Base-by-base conservation (phyloP, 2,329 filamentous ascomycete species). In the Cercospora beticola region DNA sequence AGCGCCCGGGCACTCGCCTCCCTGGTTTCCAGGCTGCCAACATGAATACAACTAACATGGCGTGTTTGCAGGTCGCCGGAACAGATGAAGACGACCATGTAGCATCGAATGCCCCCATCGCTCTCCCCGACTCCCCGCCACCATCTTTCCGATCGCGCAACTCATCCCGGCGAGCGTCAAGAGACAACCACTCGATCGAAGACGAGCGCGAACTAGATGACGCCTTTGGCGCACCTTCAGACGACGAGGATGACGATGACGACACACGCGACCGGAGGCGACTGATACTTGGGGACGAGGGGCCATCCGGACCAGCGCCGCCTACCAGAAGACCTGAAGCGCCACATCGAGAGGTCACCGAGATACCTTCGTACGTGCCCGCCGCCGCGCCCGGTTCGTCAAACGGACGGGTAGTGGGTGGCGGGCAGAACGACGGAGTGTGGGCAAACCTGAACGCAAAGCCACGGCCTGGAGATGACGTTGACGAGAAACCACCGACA, bases 401-500 rank as follows among this genome's bases (percentile, higher is more conserved):
- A 3, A 79, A 80, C 40, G 79, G 80, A 49, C 83, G 87, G 70
- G 86, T 91, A 2, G 88, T 92, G 70, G 91, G 92, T 54, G 88
- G 90, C 64, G 87, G 76, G 56, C 77, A 89, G 65, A 93, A 92
- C 61, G 95, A 98, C 80, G 95, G 95, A 70, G 95, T 99, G 28
- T 99, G 97, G 82, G 95, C 94, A 65, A 99, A 99, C 79, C 82
- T 99, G 73, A 93, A 89, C 73, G 95, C 95, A 14, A 94, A 97
- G 78, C 94, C 94, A 0, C 92, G 96, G 75, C 85, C 89, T 54
- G 90, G 89, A 30, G 90, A 92, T 69, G 91, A 92, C 71, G 88
- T 92, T 68, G 95, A 99, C 71, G 95, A 99, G 81, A 87, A 92
- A 80, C 95, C 95, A 83, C 95, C 95, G 92, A 94, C 94, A 40